Conservation (phyloP, 768 basidiomycete species). For the Saitozyma podzolica region DNA sequence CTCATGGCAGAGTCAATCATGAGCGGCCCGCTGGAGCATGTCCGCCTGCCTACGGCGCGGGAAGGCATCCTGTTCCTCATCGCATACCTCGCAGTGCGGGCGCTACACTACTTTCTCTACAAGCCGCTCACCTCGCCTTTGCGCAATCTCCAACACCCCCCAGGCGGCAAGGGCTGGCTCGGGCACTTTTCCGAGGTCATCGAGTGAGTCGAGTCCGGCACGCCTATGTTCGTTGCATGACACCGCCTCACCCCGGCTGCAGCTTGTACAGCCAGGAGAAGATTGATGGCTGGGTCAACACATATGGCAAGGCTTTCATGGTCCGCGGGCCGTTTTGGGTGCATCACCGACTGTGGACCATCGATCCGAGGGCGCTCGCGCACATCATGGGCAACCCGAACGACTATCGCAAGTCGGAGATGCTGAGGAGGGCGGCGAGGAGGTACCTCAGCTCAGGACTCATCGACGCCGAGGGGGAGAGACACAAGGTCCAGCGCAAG, state of each 20-base stretch:
- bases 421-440: slow-evolving; percentile 15
- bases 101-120: slow-evolving; percentile 7
- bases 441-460: slow-evolving; percentile 26
- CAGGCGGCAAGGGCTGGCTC: slow-evolving; percentile 13
- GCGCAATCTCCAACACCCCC: slow-evolving; percentile 11
- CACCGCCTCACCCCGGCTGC: background rate
- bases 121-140: slow-evolving; percentile 26
- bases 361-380: slow-evolving; percentile 21
- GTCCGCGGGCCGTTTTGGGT: slow-evolving; percentile 21
- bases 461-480: slow-evolving; percentile 25
- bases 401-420: slow-evolving; percentile 16
- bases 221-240: too few species aligned
- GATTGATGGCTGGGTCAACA: slow-evolving; percentile 19
- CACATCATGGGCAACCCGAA: slow-evolving; percentile 19
- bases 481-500: slow-evolving; percentile 29
- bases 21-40: slow-evolving; percentile 8
- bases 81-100: background rate
- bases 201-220: slow-evolving; percentile 9
- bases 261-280: slow-evolving; percentile 13
- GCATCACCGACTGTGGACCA: slow-evolving; percentile 24
- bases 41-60: slow-evolving; percentile 10
- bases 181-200: slow-evolving; percentile 21
- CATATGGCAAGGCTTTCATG: slow-evolving; percentile 18
- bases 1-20: background rate
- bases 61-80: background rate